Evolutionary conservation across 75 land plant species (phyloP).

Genomic region (Ceratopteris richardii): DNA sequence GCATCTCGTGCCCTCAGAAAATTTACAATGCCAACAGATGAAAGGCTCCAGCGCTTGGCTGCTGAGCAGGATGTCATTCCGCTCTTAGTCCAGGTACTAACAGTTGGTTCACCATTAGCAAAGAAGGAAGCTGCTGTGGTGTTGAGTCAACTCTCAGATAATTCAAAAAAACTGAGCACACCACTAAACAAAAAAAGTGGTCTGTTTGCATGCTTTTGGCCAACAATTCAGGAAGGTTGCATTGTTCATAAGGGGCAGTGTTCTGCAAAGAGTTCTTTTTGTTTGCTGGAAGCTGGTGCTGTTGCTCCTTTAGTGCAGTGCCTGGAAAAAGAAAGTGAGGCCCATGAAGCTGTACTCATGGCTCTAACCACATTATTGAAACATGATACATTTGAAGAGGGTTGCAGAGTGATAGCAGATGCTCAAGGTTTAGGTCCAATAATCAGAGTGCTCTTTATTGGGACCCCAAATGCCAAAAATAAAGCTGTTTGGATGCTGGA

Average conservation of each 20-base stretch:
- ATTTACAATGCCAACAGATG: slow-evolving; percentile 35
- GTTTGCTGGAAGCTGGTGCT: slow-evolving; percentile 57
- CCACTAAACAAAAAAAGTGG: slow-evolving; percentile 8
- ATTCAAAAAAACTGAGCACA: slow-evolving; percentile 23
- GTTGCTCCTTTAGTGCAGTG: slow-evolving; percentile 42
- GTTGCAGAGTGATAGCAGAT: slow-evolving; percentile 40
- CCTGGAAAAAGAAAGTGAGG: slow-evolving; percentile 39
- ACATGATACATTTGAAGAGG: slow-evolving; percentile 38
- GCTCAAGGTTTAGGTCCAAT: slow-evolving; percentile 43
- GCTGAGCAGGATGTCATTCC: slow-evolving; percentile 45
- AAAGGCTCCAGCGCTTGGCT: slow-evolving; percentile 30
- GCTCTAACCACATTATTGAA: slow-evolving; percentile 48
- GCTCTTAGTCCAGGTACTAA: slow-evolving; percentile 35
- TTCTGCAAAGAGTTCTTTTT: slow-evolving; percentile 41
- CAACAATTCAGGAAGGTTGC: slow-evolving; percentile 31
- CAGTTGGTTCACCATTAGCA: slow-evolving; percentile 32
- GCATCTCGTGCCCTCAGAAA: slow-evolving; percentile 43
- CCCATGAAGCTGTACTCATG: slow-evolving; percentile 41
- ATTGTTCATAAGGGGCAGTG: slow-evolving; percentile 47
- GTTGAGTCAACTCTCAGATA: slow-evolving; percentile 45
- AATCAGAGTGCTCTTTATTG: slow-evolving; percentile 38
- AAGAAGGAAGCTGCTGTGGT: slow-evolving; percentile 48
- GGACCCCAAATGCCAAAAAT: slow-evolving; percentile 31
- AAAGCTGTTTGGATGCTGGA: slow-evolving; percentile 43
- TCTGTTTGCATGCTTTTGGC: slow-evolving; percentile 25